These are phyloP conservation scores for Salix caprea DNA, from an alignment of 345 rosid genomes.

Conservation along the genomic window DNA sequence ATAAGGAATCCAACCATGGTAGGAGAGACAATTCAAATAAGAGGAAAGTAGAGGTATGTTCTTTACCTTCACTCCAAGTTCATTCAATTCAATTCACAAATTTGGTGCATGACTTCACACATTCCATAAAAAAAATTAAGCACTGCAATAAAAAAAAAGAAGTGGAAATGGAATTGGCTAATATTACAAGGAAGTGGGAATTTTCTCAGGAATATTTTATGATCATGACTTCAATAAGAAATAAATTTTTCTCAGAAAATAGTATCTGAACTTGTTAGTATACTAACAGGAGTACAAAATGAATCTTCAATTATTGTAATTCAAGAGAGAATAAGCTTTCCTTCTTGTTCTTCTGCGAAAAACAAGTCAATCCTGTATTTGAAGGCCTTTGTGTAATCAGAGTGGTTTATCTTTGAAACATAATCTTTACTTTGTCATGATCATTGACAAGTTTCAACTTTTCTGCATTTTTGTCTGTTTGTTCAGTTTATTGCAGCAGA, in stretches of 20 bases:
- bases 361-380: too few relatives aligned
- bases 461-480: not conserved
- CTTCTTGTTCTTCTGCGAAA: not conserved
- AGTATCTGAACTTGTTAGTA: not conserved
- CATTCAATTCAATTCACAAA: not conserved
- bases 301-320: not conserved
- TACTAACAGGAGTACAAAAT: not conserved
- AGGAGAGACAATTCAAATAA: slow-evolving; percentile 18
- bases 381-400: not conserved
- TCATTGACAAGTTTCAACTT: not conserved
- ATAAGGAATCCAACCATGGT: not conserved
- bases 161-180: too few relatives aligned
- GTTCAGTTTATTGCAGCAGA: slow-evolving; percentile 29
- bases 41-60: slow-evolving; percentile 47
- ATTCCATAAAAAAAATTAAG: not conserved
- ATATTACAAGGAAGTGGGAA: too few relatives aligned
- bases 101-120: not conserved
- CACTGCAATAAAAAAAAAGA: not conserved
- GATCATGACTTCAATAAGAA: not conserved
- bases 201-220: too few relatives aligned
- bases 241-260: not conserved
- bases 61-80: not conserved
- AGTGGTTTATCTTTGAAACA: too few relatives aligned
- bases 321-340: not conserved
- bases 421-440: not conserved